A percentile compares a stretch with the other conserved stretches of the same genome.
Evolutionary conservation across 1,284 basidiomycete species (phyloP).

Genomic region (Boletellus deceptivus): DNA sequence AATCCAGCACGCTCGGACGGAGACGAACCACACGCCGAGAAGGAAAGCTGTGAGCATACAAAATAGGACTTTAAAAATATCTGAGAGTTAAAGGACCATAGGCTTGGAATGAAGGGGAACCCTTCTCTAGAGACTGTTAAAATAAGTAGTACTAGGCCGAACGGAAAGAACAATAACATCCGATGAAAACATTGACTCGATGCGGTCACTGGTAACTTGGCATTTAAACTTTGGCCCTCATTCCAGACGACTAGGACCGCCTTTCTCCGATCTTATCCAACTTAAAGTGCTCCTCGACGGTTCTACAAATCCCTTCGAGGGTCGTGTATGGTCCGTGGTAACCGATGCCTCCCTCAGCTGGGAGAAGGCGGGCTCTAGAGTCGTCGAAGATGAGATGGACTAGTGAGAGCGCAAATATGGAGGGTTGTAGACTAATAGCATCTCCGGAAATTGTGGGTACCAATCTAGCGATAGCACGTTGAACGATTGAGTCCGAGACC

Average conservation of each 20-base stretch:
- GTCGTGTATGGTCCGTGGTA: conserved; percentile 62
- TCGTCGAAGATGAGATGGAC: conserved; percentile 72
- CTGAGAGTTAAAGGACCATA: no score
- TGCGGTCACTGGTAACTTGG: no score
- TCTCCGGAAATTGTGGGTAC: conserved; percentile 54
- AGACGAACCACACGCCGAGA: no score
- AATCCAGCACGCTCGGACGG: no score
- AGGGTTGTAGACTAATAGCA: conserved; percentile 64
- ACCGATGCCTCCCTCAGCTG: conserved; percentile 62
- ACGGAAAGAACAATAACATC: no score
- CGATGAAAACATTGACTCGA: no score
- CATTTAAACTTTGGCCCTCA: conserved; percentile 9
- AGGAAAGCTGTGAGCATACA: no score
- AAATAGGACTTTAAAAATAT: no score
- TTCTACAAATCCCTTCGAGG: conserved; percentile 49
- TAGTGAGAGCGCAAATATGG: conserved; percentile 59
- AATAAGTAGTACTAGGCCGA: no score
- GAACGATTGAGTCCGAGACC: conserved; percentile 27
- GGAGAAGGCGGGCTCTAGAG: conserved; percentile 56
- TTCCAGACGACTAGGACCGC: conserved; percentile 28
- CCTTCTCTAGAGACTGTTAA: no score
- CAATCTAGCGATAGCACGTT: conserved; percentile 36
- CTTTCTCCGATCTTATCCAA: conserved; percentile 35
- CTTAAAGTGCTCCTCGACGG: conserved; percentile 50
- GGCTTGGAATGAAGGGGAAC: no score